Conservation (phyloP, 2,329 filamentous ascomycete genomes). For the Penicillium occitanis region DNA sequence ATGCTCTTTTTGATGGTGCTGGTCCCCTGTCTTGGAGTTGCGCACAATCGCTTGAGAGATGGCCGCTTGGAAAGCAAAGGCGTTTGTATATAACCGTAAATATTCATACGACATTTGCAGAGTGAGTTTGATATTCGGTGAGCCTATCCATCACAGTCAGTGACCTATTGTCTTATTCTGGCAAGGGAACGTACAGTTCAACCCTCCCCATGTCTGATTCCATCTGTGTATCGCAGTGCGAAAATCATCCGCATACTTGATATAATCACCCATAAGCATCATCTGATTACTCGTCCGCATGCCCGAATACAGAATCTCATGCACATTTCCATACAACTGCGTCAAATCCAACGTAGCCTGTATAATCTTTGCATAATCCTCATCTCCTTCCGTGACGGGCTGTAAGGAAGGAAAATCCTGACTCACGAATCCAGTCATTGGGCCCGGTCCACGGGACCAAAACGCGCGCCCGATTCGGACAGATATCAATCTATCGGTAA, state of each 20-base stretch:
- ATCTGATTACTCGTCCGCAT: conserved; percentile 68
- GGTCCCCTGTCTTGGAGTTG: conserved; percentile 40
- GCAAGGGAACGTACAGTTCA: conserved; percentile 54
- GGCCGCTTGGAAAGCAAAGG: conserved; percentile 73
- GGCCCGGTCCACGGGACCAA: conserved; percentile 70
- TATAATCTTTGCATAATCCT: conserved; percentile 68
- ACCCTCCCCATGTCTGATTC: conserved; percentile 68
- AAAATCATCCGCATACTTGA: conserved; percentile 74
- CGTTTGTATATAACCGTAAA: conserved; percentile 70
- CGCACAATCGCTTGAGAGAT: conserved; percentile 53
- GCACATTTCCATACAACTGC: conserved; percentile 70
- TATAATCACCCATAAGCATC: conserved; percentile 69
- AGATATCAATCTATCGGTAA: conserved; percentile 67
- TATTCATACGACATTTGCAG: conserved; percentile 71
- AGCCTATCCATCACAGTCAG: conserved; percentile 46
- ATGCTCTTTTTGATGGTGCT: conserved; percentile 40
- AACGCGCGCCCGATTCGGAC: conserved; percentile 71
- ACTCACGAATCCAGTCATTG: conserved; percentile 62
- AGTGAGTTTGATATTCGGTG: conserved; percentile 64
- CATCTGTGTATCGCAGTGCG: conserved; percentile 66
- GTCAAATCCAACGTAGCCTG: conserved; percentile 71
- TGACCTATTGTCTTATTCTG: background rate
- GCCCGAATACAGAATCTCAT: conserved; percentile 71
- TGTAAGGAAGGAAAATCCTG: conserved; percentile 68
- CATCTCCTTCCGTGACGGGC: conserved; percentile 58